These are phyloP conservation scores for Plasmodium knowlesi DNA, from an alignment of 169 alveolate species.

Conservation along the genomic window DNA sequence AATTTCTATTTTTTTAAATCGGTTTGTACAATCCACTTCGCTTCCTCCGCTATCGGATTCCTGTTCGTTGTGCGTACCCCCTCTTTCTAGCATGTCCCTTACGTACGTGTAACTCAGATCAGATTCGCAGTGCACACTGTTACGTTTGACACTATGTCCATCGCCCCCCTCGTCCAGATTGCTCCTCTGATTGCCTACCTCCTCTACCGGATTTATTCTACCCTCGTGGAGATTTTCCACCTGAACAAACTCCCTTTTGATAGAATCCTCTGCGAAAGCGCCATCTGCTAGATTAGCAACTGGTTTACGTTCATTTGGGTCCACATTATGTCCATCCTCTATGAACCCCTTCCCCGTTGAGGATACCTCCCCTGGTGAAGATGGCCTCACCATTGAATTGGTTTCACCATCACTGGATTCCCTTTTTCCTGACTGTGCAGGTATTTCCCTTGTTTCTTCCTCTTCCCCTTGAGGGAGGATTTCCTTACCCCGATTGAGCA, in stretches of 20 bases:
- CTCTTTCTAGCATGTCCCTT: constrained; percentile 7
- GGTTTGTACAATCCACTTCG: constrained; percentile 4
- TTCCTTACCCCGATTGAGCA: not conserved
- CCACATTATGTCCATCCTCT: not conserved
- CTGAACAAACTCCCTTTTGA: not conserved
- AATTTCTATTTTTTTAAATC: constrained; percentile 48
- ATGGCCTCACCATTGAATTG: not conserved
- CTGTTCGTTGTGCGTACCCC: not conserved
- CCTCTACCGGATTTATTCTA: not conserved
- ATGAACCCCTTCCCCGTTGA: not conserved
- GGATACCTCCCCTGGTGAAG: not conserved
- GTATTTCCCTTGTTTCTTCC: not conserved
- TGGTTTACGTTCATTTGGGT: not conserved
- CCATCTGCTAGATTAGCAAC: not conserved
- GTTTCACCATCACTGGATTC: not conserved
- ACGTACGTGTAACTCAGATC: constrained; percentile 33
- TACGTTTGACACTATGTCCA: not conserved
- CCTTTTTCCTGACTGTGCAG: not conserved
- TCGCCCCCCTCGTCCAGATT: not conserved
- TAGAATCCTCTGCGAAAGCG: not conserved
- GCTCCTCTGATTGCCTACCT: not conserved
- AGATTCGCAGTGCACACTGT: not conserved
- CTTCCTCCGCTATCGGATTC: not conserved
- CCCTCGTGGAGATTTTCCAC: not conserved
- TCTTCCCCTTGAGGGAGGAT: not conserved